These are phyloP conservation scores for Aspergillus sp. DNA, from an alignment of 2,329 filamentous ascomycete genomes.

Conservation along the genomic window DNA sequence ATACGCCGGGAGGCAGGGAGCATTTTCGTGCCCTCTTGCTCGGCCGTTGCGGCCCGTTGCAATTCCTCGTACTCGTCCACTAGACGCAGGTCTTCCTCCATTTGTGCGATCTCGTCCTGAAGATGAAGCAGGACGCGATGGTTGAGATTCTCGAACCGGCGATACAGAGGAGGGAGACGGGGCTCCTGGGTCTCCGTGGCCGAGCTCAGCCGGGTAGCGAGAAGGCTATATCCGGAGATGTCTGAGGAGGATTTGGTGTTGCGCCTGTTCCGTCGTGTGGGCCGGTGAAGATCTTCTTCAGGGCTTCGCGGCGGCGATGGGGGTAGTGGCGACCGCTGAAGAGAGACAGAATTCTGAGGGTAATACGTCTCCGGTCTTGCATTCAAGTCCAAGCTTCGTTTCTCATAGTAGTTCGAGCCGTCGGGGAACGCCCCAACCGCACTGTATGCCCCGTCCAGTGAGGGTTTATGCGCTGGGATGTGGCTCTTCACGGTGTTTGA, in stretches of 20 bases:
- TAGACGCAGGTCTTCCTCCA: constrained; percentile 74
- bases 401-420: constrained; percentile 23
- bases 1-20: constrained; percentile 44
- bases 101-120: constrained; percentile 79
- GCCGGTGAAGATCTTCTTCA: constrained; percentile 29
- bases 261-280: constrained; percentile 24
- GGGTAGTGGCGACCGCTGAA: constrained; percentile 29
- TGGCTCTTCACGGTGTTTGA: constrained; percentile 32
- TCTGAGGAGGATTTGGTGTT: constrained; percentile 26
- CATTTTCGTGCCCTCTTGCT: constrained; percentile 34
- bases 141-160: constrained; percentile 78
- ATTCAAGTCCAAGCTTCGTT: constrained; percentile 35
- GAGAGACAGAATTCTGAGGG: constrained; percentile 20
- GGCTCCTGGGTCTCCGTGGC: constrained; percentile 31
- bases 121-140: constrained; percentile 80
- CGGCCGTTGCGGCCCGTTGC: constrained; percentile 35
- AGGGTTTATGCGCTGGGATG: constrained; percentile 21
- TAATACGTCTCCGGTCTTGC: constrained; percentile 37
- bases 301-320: constrained; percentile 40
- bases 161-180: constrained; percentile 66
- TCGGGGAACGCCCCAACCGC: constrained; percentile 21
- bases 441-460: constrained; percentile 23
- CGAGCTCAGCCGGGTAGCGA: constrained; percentile 36
- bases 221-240: constrained; percentile 39
- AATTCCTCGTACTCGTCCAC: constrained; percentile 63